These are phyloP conservation scores for Cryptococcus floricola DNA, from an alignment of 1,284 basidiomycete genomes.

Conservation along the genomic window DNA sequence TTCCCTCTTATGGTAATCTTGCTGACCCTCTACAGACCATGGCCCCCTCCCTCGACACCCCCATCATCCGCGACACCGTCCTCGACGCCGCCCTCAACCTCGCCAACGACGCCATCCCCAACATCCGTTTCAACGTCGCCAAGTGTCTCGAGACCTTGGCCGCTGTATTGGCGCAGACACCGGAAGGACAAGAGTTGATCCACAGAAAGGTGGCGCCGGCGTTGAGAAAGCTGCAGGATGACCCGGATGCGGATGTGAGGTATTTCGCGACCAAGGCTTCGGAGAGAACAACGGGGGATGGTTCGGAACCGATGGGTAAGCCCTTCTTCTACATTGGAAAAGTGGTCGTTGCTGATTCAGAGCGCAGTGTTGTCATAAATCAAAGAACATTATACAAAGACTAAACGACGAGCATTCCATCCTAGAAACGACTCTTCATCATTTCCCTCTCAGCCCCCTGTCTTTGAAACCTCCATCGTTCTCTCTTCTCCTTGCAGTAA, in stretches of 20 bases:
- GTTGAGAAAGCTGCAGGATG: constrained; percentile 81
- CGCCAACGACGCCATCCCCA: constrained; percentile 89
- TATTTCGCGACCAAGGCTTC: constrained; percentile 49
- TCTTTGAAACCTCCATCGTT: too few species aligned
- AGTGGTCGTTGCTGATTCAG: too few species aligned
- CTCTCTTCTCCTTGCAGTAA: too few species aligned
- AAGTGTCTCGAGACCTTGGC: constrained; percentile 88
- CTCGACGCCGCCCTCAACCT: constrained; percentile 81
- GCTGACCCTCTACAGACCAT: constrained; percentile 66
- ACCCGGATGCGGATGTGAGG: constrained; percentile 91
- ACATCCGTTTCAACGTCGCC: constrained; percentile 98
- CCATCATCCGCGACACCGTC: constrained; percentile 81
- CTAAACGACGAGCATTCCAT: too few species aligned
- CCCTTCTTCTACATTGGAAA: not conserved
- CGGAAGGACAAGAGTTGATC: constrained; percentile 72
- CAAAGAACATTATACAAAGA: too few species aligned
- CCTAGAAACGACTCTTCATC: too few species aligned
- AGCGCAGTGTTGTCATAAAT: too few species aligned
- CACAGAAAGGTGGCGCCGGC: constrained; percentile 72
- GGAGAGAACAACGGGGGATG: constrained; percentile 44
- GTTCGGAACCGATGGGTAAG: constrained; percentile 41
- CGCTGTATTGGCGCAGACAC: constrained; percentile 59
- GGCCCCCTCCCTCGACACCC: constrained; percentile 81
- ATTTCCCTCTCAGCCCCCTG: too few species aligned
- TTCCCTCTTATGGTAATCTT: not conserved